Conservation (phyloP, 129 eudicot genomes). For the Logfia minima region DNA sequence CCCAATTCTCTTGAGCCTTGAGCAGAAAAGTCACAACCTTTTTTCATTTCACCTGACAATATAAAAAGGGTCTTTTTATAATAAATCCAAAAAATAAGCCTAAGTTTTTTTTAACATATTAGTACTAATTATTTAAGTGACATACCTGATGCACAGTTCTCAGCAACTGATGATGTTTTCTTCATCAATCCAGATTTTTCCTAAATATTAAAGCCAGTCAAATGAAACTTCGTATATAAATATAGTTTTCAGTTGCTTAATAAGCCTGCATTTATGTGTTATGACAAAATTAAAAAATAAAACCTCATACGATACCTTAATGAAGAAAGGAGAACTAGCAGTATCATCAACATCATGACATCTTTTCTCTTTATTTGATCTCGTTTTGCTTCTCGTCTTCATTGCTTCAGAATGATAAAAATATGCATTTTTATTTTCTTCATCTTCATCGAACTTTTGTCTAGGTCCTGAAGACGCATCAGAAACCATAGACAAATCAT, state of each 20-base stretch:
- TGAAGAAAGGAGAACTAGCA: background rate
- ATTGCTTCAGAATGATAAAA: background rate
- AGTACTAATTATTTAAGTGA: background rate
- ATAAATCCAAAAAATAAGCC: background rate
- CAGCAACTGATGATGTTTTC: background rate
- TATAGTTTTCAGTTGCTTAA: background rate
- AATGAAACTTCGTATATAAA: background rate
- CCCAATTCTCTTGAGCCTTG: slow-evolving; percentile 7
- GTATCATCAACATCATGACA: background rate
- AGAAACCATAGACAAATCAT: slow-evolving; percentile 1
- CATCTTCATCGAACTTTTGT: slow-evolving; percentile 1
- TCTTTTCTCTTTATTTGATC: background rate
- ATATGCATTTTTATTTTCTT: background rate
- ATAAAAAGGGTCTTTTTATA: background rate
- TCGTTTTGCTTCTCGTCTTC: background rate
- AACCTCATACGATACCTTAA: background rate
- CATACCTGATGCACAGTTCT: background rate
- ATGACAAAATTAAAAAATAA: background rate
- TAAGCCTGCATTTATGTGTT: background rate
- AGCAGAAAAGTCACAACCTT: background rate
- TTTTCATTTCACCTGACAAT: background rate
- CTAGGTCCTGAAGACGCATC: background rate
- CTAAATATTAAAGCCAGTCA: background rate
- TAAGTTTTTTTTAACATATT: background rate
- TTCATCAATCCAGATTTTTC: background rate